Base-by-base conservation (phyloP, 768 basidiomycete species). In the Hypholoma sublateritium region DNA sequence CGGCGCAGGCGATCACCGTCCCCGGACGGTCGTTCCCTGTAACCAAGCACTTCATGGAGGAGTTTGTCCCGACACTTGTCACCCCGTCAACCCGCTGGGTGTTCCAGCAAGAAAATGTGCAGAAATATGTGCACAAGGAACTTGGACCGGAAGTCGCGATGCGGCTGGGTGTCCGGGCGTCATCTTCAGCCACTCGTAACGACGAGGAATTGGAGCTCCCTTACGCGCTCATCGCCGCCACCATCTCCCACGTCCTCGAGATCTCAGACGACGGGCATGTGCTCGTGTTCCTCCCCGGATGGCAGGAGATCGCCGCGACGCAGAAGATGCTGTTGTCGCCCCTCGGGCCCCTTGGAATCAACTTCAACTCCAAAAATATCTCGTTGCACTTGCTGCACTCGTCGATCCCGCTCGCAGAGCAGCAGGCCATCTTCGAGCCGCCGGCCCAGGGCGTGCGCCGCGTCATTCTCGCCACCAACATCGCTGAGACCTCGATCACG, bases 1-100 rank as follows among this genome's bases (percentile, higher is more conserved):
- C 82, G 2, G 89, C 93, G 0, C 77, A 80, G 17, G 83, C 91
- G 14, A 80, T 93, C 36, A 88, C 93, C 57, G 77, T 97, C 32
- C 92, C 94, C n/a, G 95, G 95, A 49, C 87, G 95, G 37, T 88
- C 91, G 7, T 96, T 86, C 78, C 94, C 95, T 9, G 95, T 98
- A 28, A 74, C 82, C 22, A 89, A 90, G 67, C 72, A 84, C 59
- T 93, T 87, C 73, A 73, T 97, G 70, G 91, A 95, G 22, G 89
- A 93, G 56, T 87, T 88, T 65, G 63, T 93, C 1, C 72, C 80
- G 0, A 71, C 79, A 19, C 64, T 95, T 28, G 59, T 73, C 36
- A 61, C 76, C 24, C 73, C 77, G 16, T 67, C 71, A 13, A 63
- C 77, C 11, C 63, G 66, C 2, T 92, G 91, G 89, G 83, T 93